Evolutionary conservation across 1,139 yeast genomes (phyloP).

Genomic region (Hanseniaspora sp.): DNA sequence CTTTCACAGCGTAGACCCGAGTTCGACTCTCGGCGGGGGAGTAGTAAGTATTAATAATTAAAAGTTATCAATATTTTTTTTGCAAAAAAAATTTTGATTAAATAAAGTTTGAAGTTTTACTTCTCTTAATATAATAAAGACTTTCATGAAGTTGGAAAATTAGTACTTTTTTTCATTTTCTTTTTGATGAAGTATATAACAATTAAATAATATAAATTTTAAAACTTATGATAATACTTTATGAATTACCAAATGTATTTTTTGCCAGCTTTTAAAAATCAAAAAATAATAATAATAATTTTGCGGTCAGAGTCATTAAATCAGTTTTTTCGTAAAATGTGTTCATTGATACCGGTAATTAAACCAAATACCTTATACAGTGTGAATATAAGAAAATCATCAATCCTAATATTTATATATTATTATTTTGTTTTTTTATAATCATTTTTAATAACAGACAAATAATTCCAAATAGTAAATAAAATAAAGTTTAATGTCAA

Average conservation of each 20-base stretch:
- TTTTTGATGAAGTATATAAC: too few relatives aligned
- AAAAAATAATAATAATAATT: neutral
- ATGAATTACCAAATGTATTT: neutral
- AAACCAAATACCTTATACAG: slow-evolving; percentile 30
- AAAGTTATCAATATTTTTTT: too few relatives aligned
- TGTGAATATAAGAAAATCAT: slow-evolving; percentile 30
- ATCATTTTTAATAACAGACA: neutral
- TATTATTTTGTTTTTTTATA: neutral
- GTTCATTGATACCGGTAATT: slow-evolving; percentile 27
- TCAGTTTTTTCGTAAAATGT: slow-evolving; percentile 29
- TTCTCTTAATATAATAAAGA: too few relatives aligned
- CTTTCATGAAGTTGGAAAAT: too few relatives aligned
- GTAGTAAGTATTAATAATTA: neutral
- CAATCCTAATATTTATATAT: slow-evolving; percentile 21
- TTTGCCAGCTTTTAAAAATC: neutral
- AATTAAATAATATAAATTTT: neutral
- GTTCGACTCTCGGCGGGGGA: slow-evolving; percentile 13
- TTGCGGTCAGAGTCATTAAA: slow-evolving; percentile 32
- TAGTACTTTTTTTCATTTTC: too few relatives aligned
- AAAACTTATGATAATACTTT: neutral
- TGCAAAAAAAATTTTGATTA: neutral
- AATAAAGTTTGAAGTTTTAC: neutral
- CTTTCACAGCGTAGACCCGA: slow-evolving; percentile 12
- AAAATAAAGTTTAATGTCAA: neutral
- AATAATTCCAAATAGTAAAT: neutral